A percentile compares a stretch with the other conserved stretches of the same genome.
phyloP scores from a whole-genome alignment of 768 basidiomycete genomes.

The Serendipita vermifera region DNA sequence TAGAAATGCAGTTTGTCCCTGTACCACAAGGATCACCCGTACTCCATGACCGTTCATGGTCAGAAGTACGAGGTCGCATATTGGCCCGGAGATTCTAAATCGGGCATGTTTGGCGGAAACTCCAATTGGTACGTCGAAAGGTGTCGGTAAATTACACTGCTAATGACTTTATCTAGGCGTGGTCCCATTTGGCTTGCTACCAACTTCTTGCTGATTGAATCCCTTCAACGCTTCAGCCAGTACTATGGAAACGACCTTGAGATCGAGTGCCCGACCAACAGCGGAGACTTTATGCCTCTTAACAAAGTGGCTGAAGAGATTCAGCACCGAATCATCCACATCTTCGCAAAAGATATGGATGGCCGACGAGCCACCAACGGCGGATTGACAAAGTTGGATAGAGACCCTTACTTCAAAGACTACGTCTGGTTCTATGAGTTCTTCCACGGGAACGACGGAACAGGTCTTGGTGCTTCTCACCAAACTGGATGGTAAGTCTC shows the following conservation, averaged over 20 bases:
- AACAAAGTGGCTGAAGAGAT: constrained; percentile 92
- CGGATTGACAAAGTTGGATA: constrained; percentile 71
- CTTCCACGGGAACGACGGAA: constrained; percentile 89
- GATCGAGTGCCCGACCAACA: constrained; percentile 93
- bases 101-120: constrained; percentile 87
- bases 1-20: constrained; percentile 56
- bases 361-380: constrained; percentile 88
- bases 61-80: constrained; percentile 86
- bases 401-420: constrained; percentile 91
- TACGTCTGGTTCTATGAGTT: constrained; percentile 98
- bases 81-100: constrained; percentile 96
- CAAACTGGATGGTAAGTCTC: constrained; percentile 83
- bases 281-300: constrained; percentile 96
- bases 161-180: constrained; percentile 5
- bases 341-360: constrained; percentile 84
- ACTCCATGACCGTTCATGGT: constrained; percentile 89
- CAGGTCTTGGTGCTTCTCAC: constrained; percentile 91
- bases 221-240: constrained; percentile 91
- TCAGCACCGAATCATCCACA: constrained; percentile 97
- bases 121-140: constrained; percentile 24
- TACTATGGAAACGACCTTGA: constrained; percentile 90
- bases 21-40: constrained; percentile 80
- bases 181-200: constrained; percentile 63
- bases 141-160: constrained; percentile 9
- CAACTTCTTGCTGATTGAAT: constrained; percentile 92